phyloP scores from a whole-genome alignment of 2,329 filamentous ascomycete genomes.

The Hymenoscyphus infarciens region DNA sequence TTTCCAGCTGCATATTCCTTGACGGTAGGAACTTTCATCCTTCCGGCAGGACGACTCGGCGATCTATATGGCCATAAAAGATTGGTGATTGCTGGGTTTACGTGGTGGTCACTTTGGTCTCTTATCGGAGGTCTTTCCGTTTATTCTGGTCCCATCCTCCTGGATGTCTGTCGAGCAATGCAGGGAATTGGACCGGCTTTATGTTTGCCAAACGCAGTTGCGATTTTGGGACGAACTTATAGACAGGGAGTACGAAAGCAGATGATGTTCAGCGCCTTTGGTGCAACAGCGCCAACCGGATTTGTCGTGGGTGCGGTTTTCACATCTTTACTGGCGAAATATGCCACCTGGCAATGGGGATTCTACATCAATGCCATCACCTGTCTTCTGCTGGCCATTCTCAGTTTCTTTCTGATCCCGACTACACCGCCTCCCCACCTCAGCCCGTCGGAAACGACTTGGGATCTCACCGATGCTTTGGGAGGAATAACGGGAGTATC shows the following conservation, averaged over 20 bases:
- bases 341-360: conserved; percentile 49
- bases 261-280: conserved; percentile 43
- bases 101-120: conserved; percentile 26
- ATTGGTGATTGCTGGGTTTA: conserved; percentile 46
- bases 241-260: conserved; percentile 45
- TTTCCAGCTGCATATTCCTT: conserved; percentile 54
- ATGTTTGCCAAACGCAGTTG: conserved; percentile 49
- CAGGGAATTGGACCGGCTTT: conserved; percentile 51
- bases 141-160: conserved; percentile 28
- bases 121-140: conserved; percentile 23
- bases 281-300: conserved; percentile 44
- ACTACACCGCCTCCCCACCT: conserved; percentile 33
- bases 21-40: conserved; percentile 50
- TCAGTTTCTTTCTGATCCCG: conserved; percentile 41
- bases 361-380: conserved; percentile 45
- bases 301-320: conserved; percentile 42
- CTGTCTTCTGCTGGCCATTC: conserved; percentile 36
- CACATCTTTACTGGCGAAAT: conserved; percentile 38
- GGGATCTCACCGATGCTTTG: conserved; percentile 38
- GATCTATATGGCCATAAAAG: conserved; percentile 50
- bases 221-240: conserved; percentile 45
- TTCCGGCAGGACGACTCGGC: conserved; percentile 48
- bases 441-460: conserved; percentile 27
- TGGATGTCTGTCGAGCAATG: conserved; percentile 48
- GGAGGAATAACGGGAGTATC: conserved; percentile 46